A percentile compares a stretch with the other conserved stretches of the same genome.
Evolutionary conservation across 345 rosid species (phyloP).

Genomic region (Eucalyptus marginata): DNA sequence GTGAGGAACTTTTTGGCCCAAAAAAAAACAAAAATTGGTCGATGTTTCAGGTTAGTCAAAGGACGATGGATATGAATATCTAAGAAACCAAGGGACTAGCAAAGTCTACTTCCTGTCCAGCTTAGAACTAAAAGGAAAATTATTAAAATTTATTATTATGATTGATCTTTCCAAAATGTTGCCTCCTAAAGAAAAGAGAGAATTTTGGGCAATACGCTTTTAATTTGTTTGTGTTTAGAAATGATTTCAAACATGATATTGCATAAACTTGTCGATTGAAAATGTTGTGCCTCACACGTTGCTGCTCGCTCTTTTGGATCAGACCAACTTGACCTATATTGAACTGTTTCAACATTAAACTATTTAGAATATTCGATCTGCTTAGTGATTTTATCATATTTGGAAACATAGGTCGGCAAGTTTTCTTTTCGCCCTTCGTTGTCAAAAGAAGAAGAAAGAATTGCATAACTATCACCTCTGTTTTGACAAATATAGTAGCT

Average conservation of each 20-base stretch:
- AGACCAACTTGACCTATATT: fast-evolving
- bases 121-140: too few species aligned
- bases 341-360: background rate
- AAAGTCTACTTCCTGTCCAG: too few species aligned
- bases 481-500: too few species aligned
- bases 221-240: background rate
- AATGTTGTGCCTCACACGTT: fast-evolving
- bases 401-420: background rate
- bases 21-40: background rate
- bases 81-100: background rate
- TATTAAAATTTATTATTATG: background rate
- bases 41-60: background rate
- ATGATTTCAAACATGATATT: background rate
- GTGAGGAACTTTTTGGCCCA: background rate
- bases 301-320: background rate
- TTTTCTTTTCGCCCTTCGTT: background rate
- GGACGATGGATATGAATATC: background rate
- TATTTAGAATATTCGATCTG: background rate
- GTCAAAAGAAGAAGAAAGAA: background rate
- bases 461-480: too few species aligned
- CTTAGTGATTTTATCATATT: too few species aligned
- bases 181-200: background rate
- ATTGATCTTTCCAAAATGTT: background rate
- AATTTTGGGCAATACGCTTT: background rate
- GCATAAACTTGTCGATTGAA: fast-evolving